These are phyloP conservation scores for Myxozyma neglecta DNA, from an alignment of 805 yeast species.

Conservation along the genomic window DNA sequence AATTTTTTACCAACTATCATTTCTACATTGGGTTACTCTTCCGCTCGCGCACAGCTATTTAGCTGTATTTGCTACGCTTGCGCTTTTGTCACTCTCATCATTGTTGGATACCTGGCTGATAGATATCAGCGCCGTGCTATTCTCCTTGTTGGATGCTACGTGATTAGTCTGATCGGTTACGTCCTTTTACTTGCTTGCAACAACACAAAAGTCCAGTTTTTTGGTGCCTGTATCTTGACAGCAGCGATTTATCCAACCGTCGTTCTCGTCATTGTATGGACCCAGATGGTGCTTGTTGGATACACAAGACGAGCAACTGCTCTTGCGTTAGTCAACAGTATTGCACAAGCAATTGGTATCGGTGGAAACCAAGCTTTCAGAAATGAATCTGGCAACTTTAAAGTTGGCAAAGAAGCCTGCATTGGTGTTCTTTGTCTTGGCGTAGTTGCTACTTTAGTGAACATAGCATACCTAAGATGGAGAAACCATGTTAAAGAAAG, in stretches of 20 bases:
- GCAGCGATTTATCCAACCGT: slow-evolving; percentile 9
- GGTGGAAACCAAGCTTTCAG: slow-evolving; percentile 50
- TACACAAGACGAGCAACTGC: slow-evolving; percentile 65
- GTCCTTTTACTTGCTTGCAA: slow-evolving; percentile 52
- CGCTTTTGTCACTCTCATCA: slow-evolving; percentile 65
- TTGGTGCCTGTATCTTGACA: slow-evolving; percentile 61
- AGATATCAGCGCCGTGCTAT: slow-evolving; percentile 42
- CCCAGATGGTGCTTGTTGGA: slow-evolving; percentile 50
- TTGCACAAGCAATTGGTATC: slow-evolving; percentile 58
- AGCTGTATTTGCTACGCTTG: slow-evolving; percentile 82
- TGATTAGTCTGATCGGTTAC: slow-evolving; percentile 54
- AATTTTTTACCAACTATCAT: slow-evolving; percentile 64
- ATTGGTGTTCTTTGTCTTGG: slow-evolving; percentile 60
- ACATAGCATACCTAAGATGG: background rate
- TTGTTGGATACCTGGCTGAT: slow-evolving; percentile 65
- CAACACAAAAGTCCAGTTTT: slow-evolving; percentile 46
- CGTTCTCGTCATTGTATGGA: background rate
- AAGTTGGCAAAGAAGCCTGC: slow-evolving; percentile 72
- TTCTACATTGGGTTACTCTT: slow-evolving; percentile 59
- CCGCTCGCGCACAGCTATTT: slow-evolving; percentile 71
- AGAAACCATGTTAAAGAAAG: background rate
- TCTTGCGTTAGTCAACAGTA: slow-evolving; percentile 63
- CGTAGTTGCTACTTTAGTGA: slow-evolving; percentile 11
- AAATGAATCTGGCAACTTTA: slow-evolving; percentile 39
- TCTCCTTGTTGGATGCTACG: slow-evolving; percentile 32